Conservation (phyloP, 805 yeast genomes). For the Metschnikowia hibisci region DNA sequence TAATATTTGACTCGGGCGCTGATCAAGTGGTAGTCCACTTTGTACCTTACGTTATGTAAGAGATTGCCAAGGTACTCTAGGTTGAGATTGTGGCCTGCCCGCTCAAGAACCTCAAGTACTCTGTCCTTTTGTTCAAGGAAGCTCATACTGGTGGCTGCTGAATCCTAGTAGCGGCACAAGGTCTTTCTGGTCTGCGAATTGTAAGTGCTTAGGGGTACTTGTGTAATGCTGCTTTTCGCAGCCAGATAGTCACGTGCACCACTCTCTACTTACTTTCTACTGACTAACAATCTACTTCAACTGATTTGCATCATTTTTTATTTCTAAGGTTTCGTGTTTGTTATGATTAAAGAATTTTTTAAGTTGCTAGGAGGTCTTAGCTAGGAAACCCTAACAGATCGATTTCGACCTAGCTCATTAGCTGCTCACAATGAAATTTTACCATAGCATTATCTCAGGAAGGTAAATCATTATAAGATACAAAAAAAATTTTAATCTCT, state of each 20-base stretch:
- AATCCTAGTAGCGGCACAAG: background rate
- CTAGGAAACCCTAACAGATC: no score
- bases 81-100: conserved; percentile 12
- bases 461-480: no score
- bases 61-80: conserved; percentile 10
- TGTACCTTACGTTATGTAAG: conserved; percentile 28
- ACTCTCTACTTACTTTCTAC: no score
- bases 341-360: no score
- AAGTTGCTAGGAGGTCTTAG: no score
- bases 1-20: conserved; percentile 38
- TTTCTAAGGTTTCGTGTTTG: no score
- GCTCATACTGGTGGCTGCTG: background rate
- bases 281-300: no score
- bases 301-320: no score
- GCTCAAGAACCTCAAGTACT: conserved; percentile 8
- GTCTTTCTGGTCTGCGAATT: background rate
- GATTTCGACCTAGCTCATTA: no score
- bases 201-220: conserved; percentile 2
- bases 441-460: no score
- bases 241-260: conserved; percentile 2
- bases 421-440: no score
- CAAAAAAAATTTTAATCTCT: no score
- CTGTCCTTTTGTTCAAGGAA: conserved; percentile 9
- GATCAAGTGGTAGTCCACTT: conserved; percentile 29
- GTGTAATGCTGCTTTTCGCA: conserved; percentile 8